Evolutionary conservation across 352 stramenopile genomes (phyloP).

Genomic region (Ochromonadaceae sp.): DNA sequence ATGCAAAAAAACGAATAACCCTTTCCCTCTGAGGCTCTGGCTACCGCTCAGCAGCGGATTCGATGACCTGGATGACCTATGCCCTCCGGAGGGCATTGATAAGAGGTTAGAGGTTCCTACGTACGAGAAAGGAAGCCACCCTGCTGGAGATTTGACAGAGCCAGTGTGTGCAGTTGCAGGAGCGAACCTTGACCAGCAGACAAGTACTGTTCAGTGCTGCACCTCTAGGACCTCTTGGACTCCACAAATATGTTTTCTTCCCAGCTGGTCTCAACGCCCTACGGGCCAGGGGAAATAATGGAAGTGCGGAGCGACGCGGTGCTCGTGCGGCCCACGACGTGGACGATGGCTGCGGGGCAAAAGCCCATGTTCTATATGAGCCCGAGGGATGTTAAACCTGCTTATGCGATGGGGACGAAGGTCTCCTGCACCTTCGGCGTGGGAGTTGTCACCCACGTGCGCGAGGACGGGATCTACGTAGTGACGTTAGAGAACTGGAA

Average conservation of each 20-base stretch:
- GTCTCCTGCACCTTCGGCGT: background rate
- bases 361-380: constrained; percentile 7
- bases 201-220: too few species aligned
- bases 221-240: too few species aligned
- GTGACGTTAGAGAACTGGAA: background rate
- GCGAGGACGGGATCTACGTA: background rate
- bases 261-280: constrained; percentile 4
- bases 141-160: too few species aligned
- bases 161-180: too few species aligned
- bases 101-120: too few species aligned
- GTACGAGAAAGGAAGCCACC: too few species aligned
- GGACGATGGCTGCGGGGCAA: constrained; percentile 8
- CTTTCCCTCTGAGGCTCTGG: too few species aligned
- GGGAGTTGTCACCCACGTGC: background rate
- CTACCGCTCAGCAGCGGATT: too few species aligned
- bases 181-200: too few species aligned
- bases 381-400: background rate
- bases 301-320: background rate
- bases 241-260: background rate
- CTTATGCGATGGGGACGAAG: background rate
- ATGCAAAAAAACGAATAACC: too few species aligned
- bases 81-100: too few species aligned
- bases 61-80: too few species aligned
- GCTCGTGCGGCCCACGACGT: background rate
- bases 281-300: constrained; percentile 3